phyloP scores from a whole-genome alignment of 768 basidiomycete genomes.

The Neoboletus subvelutipes region DNA sequence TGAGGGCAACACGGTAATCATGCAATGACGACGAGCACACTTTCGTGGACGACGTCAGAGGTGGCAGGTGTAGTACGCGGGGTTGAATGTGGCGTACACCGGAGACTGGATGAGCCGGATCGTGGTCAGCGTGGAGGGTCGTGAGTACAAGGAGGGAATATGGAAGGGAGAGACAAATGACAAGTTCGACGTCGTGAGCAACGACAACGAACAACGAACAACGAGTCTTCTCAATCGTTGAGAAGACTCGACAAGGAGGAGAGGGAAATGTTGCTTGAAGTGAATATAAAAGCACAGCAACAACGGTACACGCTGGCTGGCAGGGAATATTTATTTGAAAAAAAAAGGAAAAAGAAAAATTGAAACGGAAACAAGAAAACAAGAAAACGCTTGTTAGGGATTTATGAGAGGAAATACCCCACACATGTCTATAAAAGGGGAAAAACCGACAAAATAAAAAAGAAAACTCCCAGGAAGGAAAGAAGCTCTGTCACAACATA shows the following conservation, averaged over 20 bases:
- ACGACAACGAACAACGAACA: slow-evolving; percentile 25
- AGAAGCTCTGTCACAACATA: slow-evolving; percentile 18
- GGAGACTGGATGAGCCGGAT: slow-evolving; percentile 31
- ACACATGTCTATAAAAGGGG: slow-evolving; percentile 21
- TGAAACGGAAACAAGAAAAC: neutral
- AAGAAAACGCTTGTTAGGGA: slow-evolving; percentile 3
- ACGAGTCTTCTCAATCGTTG: slow-evolving; percentile 22
- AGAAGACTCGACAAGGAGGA: slow-evolving; percentile 27
- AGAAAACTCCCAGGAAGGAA: slow-evolving; percentile 7
- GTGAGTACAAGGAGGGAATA: slow-evolving; percentile 27
- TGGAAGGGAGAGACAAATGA: slow-evolving; percentile 20
- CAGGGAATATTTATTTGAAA: slow-evolving; percentile 11
- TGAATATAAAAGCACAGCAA: slow-evolving; percentile 37
- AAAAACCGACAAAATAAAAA: slow-evolving; percentile 5
- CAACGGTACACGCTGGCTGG: slow-evolving; percentile 17
- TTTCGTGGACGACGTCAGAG: slow-evolving; percentile 41
- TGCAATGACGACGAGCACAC: slow-evolving; percentile 37
- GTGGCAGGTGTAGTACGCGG: slow-evolving; percentile 31
- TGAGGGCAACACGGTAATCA: slow-evolving; percentile 37
- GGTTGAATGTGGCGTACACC: slow-evolving; percentile 34
- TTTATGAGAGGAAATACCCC: neutral
- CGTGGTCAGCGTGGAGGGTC: slow-evolving; percentile 42
- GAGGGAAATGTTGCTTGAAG: slow-evolving; percentile 21
- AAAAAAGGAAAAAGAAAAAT: slow-evolving; percentile 9
- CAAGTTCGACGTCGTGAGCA: slow-evolving; percentile 20